phyloP scores from a whole-genome alignment of 164 flowering plant genomes.

The Amborella trichopoda region DNA sequence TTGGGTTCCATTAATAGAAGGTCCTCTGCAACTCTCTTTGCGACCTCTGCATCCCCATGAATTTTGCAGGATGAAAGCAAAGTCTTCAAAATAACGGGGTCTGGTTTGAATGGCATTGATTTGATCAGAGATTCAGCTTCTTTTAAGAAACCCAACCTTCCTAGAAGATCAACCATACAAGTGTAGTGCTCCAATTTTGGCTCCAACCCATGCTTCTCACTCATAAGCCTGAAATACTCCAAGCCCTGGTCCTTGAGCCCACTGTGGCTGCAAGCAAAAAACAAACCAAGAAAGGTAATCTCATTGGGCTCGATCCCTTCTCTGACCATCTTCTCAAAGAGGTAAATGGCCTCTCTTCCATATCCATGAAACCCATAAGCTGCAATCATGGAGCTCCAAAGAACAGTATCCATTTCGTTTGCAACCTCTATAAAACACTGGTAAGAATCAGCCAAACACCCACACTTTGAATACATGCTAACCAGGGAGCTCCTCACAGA shows the following conservation, averaged over 20 bases:
- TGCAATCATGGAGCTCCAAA: conserved; percentile 70
- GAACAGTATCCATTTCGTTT: conserved; percentile 34
- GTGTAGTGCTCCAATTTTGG: conserved; percentile 60
- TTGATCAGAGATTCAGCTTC: conserved; percentile 52
- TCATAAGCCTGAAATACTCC: conserved; percentile 38
- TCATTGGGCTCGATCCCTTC: conserved; percentile 43
- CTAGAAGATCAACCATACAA: conserved; percentile 68
- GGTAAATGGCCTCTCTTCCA: conserved; percentile 39
- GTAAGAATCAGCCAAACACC: conserved; percentile 59
- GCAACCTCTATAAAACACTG: conserved; percentile 29
- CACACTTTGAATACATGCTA: conserved; percentile 72
- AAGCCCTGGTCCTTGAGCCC: conserved; percentile 55
- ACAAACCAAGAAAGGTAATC: conserved; percentile 59
- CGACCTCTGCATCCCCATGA: conserved; percentile 59
- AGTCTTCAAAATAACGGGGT: conserved; percentile 66
- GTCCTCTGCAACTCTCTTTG: conserved; percentile 36
- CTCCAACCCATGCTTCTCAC: conserved; percentile 26
- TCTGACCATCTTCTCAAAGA: conserved; percentile 41
- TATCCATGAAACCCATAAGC: conserved; percentile 75
- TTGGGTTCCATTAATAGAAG: conserved; percentile 38
- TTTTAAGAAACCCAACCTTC: conserved; percentile 52
- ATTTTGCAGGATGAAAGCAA: conserved; percentile 63
- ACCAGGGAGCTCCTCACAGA: conserved; percentile 44
- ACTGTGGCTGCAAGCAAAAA: conserved; percentile 67
- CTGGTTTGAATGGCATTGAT: conserved; percentile 56